phyloP scores from a whole-genome alignment of 805 yeast genomes.

The Metschnikowia lachancei region DNA sequence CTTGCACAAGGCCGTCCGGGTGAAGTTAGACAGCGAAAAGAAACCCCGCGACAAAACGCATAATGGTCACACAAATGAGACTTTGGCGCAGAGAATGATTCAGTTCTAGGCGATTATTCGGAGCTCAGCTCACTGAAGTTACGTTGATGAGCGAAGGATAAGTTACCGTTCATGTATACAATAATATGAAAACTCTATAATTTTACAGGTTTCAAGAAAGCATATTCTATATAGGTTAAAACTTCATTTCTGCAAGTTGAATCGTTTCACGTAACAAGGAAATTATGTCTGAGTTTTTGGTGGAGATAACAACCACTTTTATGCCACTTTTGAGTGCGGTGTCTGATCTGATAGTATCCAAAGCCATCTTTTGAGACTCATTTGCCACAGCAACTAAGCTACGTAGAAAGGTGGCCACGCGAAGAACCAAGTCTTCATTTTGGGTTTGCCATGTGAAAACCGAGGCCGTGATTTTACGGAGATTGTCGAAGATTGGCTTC shows the following conservation, averaged over 20 bases:
- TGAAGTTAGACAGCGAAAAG: slow-evolving; percentile 48
- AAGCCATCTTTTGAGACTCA: neutral
- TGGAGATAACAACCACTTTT: neutral
- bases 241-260: slow-evolving; percentile 9
- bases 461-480: slow-evolving; percentile 21
- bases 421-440: slow-evolving; percentile 28
- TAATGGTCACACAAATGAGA: slow-evolving; percentile 12
- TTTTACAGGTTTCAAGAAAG: neutral
- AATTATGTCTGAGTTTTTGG: slow-evolving; percentile 8
- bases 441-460: slow-evolving; percentile 26
- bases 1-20: slow-evolving; percentile 63
- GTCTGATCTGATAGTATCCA: neutral
- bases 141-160: neutral
- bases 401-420: slow-evolving; percentile 22
- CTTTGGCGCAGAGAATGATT: slow-evolving; percentile 40
- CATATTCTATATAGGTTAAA: neutral
- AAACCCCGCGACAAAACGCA: slow-evolving; percentile 23
- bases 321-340: slow-evolving; percentile 7
- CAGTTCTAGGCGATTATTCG: slow-evolving; percentile 26
- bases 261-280: slow-evolving; percentile 16
- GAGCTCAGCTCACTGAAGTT: neutral
- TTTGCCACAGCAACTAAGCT: slow-evolving; percentile 3
- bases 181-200: no score
- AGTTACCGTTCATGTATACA: no score
- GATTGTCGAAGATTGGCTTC: slow-evolving; percentile 15